phyloP scores from a whole-genome alignment of 345 rosid species.

The Lagerstroemia speciosa region DNA sequence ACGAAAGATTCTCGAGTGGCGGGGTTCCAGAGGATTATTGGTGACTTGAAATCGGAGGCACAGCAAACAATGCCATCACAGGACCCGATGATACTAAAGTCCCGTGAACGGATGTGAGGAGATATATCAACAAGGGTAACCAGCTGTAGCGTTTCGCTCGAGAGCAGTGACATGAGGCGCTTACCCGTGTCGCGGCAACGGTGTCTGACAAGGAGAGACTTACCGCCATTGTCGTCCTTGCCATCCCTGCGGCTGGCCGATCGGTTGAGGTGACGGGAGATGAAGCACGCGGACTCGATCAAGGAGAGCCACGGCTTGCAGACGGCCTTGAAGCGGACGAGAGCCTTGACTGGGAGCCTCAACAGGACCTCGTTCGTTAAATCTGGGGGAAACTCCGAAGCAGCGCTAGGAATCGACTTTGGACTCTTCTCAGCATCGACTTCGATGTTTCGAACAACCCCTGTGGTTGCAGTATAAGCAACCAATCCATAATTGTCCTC shows the following conservation, averaged over 20 bases:
- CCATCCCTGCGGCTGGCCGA: background rate
- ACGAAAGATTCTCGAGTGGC: background rate
- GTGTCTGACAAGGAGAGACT: background rate
- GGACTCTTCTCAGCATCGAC: background rate
- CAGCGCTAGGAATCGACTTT: background rate
- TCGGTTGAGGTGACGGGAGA: background rate
- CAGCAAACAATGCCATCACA: conserved; percentile 9
- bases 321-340: conserved; percentile 11
- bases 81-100: background rate
- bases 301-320: conserved; percentile 4
- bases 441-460: background rate
- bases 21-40: conserved; percentile 7
- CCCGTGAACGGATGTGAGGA: background rate
- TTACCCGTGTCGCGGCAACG: background rate
- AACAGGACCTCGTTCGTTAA: background rate
- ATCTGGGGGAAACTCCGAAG: background rate
- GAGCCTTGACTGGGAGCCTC: conserved; percentile 6
- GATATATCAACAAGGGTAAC: background rate
- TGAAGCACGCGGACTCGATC: background rate
- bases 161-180: background rate
- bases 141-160: background rate
- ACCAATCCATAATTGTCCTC: background rate
- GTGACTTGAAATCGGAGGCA: no score
- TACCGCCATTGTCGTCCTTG: background rate
- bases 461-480: background rate